Conservation (phyloP, 2,329 filamentous ascomycete genomes). For the Triangularia setosa region DNA sequence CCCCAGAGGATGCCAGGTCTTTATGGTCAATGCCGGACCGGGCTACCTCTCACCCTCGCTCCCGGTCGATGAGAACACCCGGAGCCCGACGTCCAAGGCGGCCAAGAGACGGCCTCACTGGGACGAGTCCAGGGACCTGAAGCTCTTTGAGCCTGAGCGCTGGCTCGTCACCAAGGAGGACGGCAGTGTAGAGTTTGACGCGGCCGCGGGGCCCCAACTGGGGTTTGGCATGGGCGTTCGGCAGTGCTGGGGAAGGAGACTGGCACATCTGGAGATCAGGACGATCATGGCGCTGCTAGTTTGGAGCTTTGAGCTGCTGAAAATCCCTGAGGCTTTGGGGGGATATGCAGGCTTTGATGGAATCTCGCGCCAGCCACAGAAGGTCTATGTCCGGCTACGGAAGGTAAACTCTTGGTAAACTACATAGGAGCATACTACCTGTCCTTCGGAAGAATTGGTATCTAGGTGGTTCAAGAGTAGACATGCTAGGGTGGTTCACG, state of each 20-base stretch:
- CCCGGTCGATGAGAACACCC: slow-evolving; percentile 28
- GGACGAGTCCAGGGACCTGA: slow-evolving; percentile 31
- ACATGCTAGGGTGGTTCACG: too few species aligned
- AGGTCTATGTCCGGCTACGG: too few species aligned
- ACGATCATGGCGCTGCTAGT: slow-evolving; percentile 35
- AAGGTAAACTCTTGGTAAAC: too few species aligned
- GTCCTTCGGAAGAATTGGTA: too few species aligned
- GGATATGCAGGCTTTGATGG: too few species aligned
- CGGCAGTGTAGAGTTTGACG: slow-evolving; percentile 28
- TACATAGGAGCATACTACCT: too few species aligned
- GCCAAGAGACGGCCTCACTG: slow-evolving; percentile 23
- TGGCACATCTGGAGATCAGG: slow-evolving; percentile 36
- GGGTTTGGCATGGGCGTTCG: slow-evolving; percentile 36
- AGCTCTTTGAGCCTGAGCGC: slow-evolving; percentile 35
- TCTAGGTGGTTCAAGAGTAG: too few species aligned
- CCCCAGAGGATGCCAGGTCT: slow-evolving; percentile 34
- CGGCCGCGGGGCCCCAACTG: slow-evolving; percentile 33
- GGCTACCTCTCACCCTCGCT: slow-evolving; percentile 26
- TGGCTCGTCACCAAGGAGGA: slow-evolving; percentile 31
- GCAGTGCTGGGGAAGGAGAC: slow-evolving; percentile 37
- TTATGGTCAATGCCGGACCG: slow-evolving; percentile 18
- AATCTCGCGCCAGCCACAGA: too few species aligned
- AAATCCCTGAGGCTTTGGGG: too few species aligned
- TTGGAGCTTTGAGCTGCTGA: slow-evolving; percentile 38
- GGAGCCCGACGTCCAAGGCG: slow-evolving; percentile 26